Evolutionary conservation across 2,329 filamentous ascomycete genomes (phyloP), one percentile per base, ranked within the genome.

Genomic region (Talaromyces sp.): DNA sequence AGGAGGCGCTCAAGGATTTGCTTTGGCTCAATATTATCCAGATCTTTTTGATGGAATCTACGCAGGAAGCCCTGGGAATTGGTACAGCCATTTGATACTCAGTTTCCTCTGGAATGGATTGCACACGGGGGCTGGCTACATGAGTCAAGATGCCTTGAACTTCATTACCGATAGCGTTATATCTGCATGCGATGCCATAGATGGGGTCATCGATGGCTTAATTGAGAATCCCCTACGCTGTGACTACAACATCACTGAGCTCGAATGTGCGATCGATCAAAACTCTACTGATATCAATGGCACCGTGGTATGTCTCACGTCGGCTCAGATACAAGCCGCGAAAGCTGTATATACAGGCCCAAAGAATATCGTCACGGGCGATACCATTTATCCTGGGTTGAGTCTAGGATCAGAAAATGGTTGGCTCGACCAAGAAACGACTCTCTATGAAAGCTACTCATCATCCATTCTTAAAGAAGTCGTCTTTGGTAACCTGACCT

Each of bases 41-140:
- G 58, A 69, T 1, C 62, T 77, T 4, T 77, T 78, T 39, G 73
- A 77, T 54, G 75, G 76, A 1, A 76, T 78, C 5, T 61, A 70
- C 33, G 75, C 72, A 8, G 73, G 73, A 13, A 66, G 64, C 29
- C 75, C 75, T 4, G 75, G 72, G 0, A 70, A 73, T 41, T 75
- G 68, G 67, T 74, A 72, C 43, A 67, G 65, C 1, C 56, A 58
- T 17, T 43, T 58, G 27, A 47, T 58, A 9, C 49, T 58, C 7
- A 48, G 42, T n/a, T 58, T 58, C 20, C 24, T 58, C 9, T 58
- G 56, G 56, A 56, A 56, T 20, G 49, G 42, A 24, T 22, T 33
- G n/a, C 47, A 49, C n/a, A 33, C 33, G 20, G 44, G 39, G 14
- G 37, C 39, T 49, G 45, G 27, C 19, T 53, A 24, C n/a, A 35